These are phyloP conservation scores for Amesomyces nigricolor DNA, from an alignment of 2,329 filamentous ascomycete species.

Conservation along the genomic window DNA sequence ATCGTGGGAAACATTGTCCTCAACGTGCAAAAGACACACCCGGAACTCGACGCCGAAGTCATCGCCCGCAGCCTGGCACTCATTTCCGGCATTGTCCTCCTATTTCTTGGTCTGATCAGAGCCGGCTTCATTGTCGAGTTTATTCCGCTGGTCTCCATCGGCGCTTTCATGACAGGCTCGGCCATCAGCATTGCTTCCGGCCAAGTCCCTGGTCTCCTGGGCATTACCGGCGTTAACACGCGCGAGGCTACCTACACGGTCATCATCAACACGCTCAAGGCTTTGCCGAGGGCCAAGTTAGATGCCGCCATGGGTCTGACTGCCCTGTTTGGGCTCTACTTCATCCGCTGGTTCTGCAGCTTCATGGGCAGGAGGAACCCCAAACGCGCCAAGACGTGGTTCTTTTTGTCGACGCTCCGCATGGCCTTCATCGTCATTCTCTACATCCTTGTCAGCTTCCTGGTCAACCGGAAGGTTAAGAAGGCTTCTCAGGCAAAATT, in stretches of 20 bases:
- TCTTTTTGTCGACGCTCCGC: conserved; percentile 68
- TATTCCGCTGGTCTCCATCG: conserved; percentile 45
- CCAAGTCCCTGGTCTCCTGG: conserved; percentile 41
- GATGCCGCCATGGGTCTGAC: conserved; percentile 70
- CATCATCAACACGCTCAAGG: conserved; percentile 39
- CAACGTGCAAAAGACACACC: conserved; percentile 33
- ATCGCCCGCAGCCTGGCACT: conserved; percentile 42
- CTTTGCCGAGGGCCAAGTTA: conserved; percentile 42
- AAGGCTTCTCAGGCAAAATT: conserved; percentile 55
- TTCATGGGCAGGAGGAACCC: conserved; percentile 57
- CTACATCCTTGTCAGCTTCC: conserved; percentile 81
- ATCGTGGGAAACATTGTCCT: conserved; percentile 44
- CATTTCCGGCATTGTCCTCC: conserved; percentile 40
- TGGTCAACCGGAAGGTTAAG: conserved; percentile 62
- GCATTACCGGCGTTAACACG: conserved; percentile 38
- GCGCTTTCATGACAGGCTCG: conserved; percentile 46
- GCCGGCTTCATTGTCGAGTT: conserved; percentile 48
- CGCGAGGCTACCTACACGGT: conserved; percentile 41
- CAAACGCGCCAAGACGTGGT: conserved; percentile 56
- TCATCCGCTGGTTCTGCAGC: conserved; percentile 56
- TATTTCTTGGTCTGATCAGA: conserved; percentile 42
- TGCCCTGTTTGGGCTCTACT: conserved; percentile 60
- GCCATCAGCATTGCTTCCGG: conserved; percentile 47
- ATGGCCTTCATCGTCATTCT: conserved; percentile 69
- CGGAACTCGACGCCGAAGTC: conserved; percentile 33